These are phyloP conservation scores for Amanita pseudoporphyria DNA, from an alignment of 768 basidiomycete genomes.

Conservation along the genomic window DNA sequence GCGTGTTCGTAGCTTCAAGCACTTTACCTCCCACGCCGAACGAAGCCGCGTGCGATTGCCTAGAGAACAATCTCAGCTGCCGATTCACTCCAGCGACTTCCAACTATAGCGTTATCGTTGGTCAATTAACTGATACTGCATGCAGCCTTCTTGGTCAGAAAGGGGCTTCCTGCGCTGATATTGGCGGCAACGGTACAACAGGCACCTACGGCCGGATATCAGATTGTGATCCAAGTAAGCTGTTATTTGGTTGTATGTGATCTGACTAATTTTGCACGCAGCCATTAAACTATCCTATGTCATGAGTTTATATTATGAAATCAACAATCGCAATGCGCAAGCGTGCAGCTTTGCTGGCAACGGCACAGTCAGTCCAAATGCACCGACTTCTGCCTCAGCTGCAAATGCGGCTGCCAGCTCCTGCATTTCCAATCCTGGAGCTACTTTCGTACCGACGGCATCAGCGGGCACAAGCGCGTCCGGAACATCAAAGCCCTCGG, in stretches of 20 bases:
- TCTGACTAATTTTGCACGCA: constrained; percentile 17
- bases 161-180: constrained; percentile 55
- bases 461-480: constrained; percentile 13
- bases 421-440: constrained; percentile 54
- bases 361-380: constrained; percentile 58
- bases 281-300: constrained; percentile 76
- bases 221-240: constrained; percentile 71
- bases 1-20: constrained; percentile 53
- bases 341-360: constrained; percentile 82
- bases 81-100: constrained; percentile 54
- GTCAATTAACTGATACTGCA: constrained; percentile 51
- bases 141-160: constrained; percentile 66
- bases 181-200: constrained; percentile 60
- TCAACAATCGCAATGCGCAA: constrained; percentile 41
- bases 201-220: constrained; percentile 74
- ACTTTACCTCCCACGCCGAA: constrained; percentile 81
- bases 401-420: constrained; percentile 52
- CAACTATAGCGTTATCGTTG: constrained; percentile 53
- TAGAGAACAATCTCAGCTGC: constrained; percentile 62
- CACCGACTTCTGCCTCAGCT: constrained; percentile 37
- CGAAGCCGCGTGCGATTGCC: constrained; percentile 67
- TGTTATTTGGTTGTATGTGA: background rate
- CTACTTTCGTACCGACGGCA: constrained; percentile 41
- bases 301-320: constrained; percentile 71
- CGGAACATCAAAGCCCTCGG: constrained; percentile 13